phyloP scores from a whole-genome alignment of 306 rosid species.

The Castanea crenata region DNA sequence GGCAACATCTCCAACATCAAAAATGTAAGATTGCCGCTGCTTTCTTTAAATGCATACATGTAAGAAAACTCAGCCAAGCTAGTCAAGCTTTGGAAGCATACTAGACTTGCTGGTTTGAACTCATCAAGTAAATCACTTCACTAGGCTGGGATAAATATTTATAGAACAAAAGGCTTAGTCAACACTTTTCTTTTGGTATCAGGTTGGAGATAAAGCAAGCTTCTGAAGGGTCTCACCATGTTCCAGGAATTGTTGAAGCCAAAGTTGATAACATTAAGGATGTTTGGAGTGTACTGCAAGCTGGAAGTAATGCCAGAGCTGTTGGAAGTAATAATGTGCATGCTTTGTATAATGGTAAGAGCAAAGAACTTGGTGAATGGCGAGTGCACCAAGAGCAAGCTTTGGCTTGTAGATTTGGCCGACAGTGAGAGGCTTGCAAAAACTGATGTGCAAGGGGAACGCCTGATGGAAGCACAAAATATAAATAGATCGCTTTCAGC shows the following conservation, averaged over 20 bases:
- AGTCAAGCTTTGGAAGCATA: conserved; percentile 17
- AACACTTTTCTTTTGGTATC: background rate
- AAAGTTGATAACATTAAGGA: conserved; percentile 58
- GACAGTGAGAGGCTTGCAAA: conserved; percentile 93
- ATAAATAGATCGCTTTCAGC: conserved; percentile 91
- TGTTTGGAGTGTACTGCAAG: conserved; percentile 70
- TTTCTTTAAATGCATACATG: conserved; percentile 8
- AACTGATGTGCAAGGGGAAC: conserved; percentile 80
- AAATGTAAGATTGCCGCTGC: conserved; percentile 51
- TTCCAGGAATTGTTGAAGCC: conserved; percentile 82
- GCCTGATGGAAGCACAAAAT: conserved; percentile 86
- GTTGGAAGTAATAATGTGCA: conserved; percentile 79
- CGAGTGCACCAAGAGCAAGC: conserved; percentile 83
- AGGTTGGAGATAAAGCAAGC: conserved; percentile 92
- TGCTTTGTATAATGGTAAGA: conserved; percentile 73
- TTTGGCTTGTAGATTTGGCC: conserved; percentile 92
- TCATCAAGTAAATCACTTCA: conserved; percentile 14
- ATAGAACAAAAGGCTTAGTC: background rate
- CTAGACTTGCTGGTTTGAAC: conserved; percentile 2
- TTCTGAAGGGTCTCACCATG: conserved; percentile 70
- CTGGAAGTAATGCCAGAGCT: conserved; percentile 86
- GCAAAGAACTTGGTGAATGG: conserved; percentile 77
- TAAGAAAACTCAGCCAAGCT: background rate
- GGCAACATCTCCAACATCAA: conserved; percentile 56
- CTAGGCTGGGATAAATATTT: conserved; percentile 17